phyloP scores from a whole-genome alignment of 306 rosid species.

The Cucurbita argyrosperma region DNA sequence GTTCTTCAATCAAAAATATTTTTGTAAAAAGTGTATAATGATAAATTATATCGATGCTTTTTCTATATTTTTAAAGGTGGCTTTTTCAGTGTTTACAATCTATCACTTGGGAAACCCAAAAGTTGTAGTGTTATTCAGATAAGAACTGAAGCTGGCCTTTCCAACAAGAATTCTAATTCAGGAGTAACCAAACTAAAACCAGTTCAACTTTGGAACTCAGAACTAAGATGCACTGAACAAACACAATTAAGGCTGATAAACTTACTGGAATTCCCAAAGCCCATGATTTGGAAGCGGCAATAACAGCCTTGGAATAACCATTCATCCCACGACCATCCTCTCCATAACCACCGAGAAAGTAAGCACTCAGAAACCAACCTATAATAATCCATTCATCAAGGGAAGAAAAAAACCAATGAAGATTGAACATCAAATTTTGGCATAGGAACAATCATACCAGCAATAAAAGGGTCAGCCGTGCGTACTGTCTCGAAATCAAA shows the following conservation, averaged over 20 bases:
- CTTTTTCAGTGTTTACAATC: neutral
- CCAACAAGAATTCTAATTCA: neutral
- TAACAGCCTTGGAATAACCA: constrained; percentile 56
- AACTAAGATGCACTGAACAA: neutral
- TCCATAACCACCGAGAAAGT: constrained; percentile 82
- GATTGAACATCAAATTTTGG: neutral
- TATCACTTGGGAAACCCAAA: neutral
- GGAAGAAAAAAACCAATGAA: neutral
- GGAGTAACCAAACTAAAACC: neutral
- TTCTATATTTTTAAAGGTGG: neutral
- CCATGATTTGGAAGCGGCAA: constrained; percentile 79
- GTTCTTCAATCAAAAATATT: neutral
- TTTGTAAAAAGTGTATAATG: neutral
- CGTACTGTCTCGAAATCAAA: constrained; percentile 58
- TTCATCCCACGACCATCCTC: constrained; percentile 87
- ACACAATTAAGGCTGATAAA: neutral
- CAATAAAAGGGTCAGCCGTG: constrained; percentile 91
- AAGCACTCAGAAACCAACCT: constrained; percentile 96
- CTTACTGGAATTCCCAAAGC: constrained; percentile 84
- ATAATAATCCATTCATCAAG: neutral
- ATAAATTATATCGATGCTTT: neutral
- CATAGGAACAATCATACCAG: constrained; percentile 37
- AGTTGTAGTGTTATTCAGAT: neutral
- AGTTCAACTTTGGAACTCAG: neutral
- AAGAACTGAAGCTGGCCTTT: neutral